phyloP scores from a whole-genome alignment of 2,329 filamentous ascomycete species.

The Diaporthe vexans region DNA sequence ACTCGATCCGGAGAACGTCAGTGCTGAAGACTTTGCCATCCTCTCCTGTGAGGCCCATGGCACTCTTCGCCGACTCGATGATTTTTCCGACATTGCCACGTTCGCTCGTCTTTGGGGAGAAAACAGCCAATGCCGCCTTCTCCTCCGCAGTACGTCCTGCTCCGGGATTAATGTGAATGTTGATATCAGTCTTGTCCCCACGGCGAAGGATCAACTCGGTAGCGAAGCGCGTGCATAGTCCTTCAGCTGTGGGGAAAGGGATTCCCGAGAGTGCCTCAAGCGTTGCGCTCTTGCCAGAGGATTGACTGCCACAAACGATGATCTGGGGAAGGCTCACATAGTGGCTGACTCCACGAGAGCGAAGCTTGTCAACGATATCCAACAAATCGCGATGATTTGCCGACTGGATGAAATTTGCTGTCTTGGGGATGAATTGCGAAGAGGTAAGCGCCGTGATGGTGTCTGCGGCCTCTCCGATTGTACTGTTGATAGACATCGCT shows the following conservation, averaged over 20 bases:
- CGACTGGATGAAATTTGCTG: conserved; percentile 50
- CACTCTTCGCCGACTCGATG: conserved; percentile 56
- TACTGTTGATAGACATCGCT: neutral
- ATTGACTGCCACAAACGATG: conserved; percentile 68
- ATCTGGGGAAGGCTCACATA: conserved; percentile 52
- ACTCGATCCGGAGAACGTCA: conserved; percentile 63
- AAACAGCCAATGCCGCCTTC: conserved; percentile 46
- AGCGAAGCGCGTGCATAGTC: conserved; percentile 73
- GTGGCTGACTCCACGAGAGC: conserved; percentile 49
- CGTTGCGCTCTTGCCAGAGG: conserved; percentile 69
- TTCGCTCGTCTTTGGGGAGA: conserved; percentile 44
- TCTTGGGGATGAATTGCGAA: conserved; percentile 40
- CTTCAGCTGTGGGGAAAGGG: conserved; percentile 70
- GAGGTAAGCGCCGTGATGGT: neutral
- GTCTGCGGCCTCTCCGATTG: neutral
- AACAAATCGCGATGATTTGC: conserved; percentile 49
- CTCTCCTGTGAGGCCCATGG: conserved; percentile 63
- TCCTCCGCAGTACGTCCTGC: conserved; percentile 47
- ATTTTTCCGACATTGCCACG: conserved; percentile 50
- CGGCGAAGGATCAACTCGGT: conserved; percentile 72
- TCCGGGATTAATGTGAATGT: conserved; percentile 55
- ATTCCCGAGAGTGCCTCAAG: conserved; percentile 72
- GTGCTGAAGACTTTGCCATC: conserved; percentile 56
- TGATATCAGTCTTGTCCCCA: conserved; percentile 50
- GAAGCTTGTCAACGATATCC: conserved; percentile 50